Base-by-base conservation (phyloP, 2,329 filamentous ascomycete genomes). In the Nannizzia gypsea region DNA sequence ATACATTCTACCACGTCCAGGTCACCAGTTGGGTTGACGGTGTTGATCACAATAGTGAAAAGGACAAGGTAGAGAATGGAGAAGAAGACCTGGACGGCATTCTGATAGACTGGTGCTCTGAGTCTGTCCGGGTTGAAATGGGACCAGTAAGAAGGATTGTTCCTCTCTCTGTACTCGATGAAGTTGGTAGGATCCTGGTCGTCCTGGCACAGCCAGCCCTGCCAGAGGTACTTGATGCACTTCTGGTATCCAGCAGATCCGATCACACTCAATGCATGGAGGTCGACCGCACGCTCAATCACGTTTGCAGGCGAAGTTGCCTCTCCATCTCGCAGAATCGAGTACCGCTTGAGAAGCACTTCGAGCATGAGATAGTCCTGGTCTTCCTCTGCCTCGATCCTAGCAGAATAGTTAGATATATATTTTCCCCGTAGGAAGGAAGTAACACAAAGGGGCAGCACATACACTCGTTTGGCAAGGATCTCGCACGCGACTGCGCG, bases 81-180 rank as follows among this genome's bases (percentile, higher is more conserved):
- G 63, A 96, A 84, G 64, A 92, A 77, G 60, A 99, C 83, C 71
- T 96, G 90, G 2, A 91, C 85, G 2, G 84, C 83, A 69, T 97
- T 99, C 74, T 99, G 93, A 69, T 97, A 97, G 57, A 88, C 79
- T 3, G 93, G 93, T 0, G 90, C 88, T 31, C 92, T 83, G 88
- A 99, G 95, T 38, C 93, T 87, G 70, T 97, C 91, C 0, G 93
- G 93, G 68, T 97, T 88, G 67, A 97, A 84, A 71, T 99, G 93
- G 1, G 81, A 77, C 76, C 86, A 83, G 73, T 93, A 95, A 50
- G 79, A 81, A 1, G 84, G 85, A 70, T 91, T 88, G 61, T 86
- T 89, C 70, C 90, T 90, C 62, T 89, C 80, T 66, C 86, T 83
- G 77, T 95, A 99, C 69, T 91, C 86, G 59, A 96, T 81, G 70